These are phyloP conservation scores for Fusarium sp. DNA, from an alignment of 2,329 filamentous ascomycete species.

Conservation along the genomic window DNA sequence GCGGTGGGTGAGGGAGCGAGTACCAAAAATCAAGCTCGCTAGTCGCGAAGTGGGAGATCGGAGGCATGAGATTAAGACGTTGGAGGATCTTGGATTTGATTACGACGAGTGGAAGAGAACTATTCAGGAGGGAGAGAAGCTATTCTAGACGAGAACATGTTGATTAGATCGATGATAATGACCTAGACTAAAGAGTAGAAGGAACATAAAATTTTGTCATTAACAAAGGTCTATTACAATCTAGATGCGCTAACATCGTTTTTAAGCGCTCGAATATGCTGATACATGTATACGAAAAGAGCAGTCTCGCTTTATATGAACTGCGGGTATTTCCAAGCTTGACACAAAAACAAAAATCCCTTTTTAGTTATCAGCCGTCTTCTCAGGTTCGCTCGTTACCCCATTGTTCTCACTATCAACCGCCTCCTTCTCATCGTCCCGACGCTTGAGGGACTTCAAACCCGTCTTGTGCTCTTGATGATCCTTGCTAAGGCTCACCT, in stretches of 20 bases:
- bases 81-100: conserved; percentile 55
- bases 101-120: conserved; percentile 49
- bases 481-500: conserved; percentile 63
- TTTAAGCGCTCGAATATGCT: background rate
- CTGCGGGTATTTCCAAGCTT: conserved; percentile 7
- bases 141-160: conserved; percentile 8
- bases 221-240: conserved; percentile 6
- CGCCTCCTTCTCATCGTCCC: conserved; percentile 40
- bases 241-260: conserved; percentile 3
- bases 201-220: background rate
- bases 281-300: background rate
- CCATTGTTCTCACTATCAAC: conserved; percentile 1
- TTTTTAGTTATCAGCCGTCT: conserved; percentile 28
- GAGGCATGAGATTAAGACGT: conserved; percentile 48
- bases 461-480: conserved; percentile 70
- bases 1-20: conserved; percentile 53
- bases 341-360: background rate
- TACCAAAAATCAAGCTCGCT: conserved; percentile 56
- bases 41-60: conserved; percentile 51
- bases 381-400: conserved; percentile 16
- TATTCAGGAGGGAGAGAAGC: conserved; percentile 30
- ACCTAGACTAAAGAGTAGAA: background rate
- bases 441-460: conserved; percentile 55
- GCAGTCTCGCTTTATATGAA: background rate
- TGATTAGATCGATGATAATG: background rate